Evolutionary conservation across 352 stramenopile species (phyloP).

Genomic region (Phytophthora gonapodyides): DNA sequence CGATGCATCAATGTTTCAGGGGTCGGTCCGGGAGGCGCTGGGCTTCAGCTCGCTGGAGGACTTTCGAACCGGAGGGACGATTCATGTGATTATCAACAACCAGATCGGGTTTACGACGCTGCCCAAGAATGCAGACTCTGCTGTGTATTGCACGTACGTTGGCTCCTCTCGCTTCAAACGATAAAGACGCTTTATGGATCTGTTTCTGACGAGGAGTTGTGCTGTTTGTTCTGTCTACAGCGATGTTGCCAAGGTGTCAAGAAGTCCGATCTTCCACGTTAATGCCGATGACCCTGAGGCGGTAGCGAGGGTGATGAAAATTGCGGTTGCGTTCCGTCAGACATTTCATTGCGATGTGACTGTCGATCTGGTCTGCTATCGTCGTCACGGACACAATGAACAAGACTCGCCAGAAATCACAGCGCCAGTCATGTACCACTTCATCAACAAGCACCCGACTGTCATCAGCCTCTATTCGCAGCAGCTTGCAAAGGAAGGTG

Average conservation of each 20-base stretch:
- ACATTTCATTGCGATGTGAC: conserved; percentile 97
- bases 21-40: conserved; percentile 81
- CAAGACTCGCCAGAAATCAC: conserved; percentile 91
- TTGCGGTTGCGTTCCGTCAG: conserved; percentile 89
- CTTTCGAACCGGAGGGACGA: conserved; percentile 97
- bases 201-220: conserved; percentile 14
- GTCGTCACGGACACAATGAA: conserved; percentile 99
- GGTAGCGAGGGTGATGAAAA: conserved; percentile 92
- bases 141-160: conserved; percentile 93
- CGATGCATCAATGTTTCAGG: conserved; percentile 94
- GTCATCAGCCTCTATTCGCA: conserved; percentile 80
- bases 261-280: conserved; percentile 93
- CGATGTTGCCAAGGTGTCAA: conserved; percentile 98
- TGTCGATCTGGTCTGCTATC: conserved; percentile 99
- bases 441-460: conserved; percentile 87
- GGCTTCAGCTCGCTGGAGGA: conserved; percentile 90
- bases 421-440: conserved; percentile 89
- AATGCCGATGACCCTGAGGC: conserved; percentile 98
- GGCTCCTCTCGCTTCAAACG: neutral
- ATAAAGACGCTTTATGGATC: neutral
- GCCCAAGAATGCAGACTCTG: conserved; percentile 96
- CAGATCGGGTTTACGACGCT: conserved; percentile 99
- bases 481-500: conserved; percentile 63
- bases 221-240: conserved; percentile 32
- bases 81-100: conserved; percentile 99